Evolutionary conservation across 2,329 filamentous ascomycete genomes (phyloP).

Genomic region (Pseudopithomyces maydicus): DNA sequence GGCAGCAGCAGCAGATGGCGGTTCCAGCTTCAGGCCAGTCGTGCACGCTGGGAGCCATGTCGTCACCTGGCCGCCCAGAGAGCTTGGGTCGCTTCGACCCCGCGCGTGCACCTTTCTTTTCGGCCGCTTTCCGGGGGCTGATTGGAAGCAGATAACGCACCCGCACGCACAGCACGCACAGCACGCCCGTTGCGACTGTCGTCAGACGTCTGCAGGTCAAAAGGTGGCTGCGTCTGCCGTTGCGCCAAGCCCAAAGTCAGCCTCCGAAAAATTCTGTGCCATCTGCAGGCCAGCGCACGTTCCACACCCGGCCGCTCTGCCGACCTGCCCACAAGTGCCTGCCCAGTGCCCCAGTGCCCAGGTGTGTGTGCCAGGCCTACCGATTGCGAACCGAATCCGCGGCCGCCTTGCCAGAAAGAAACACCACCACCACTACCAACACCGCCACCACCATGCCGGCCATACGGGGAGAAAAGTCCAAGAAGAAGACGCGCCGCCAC

Average conservation of each 20-base stretch:
- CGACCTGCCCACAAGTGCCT: slow-evolving; percentile 28
- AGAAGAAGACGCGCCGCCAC: slow-evolving; percentile 54
- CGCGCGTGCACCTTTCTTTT: slow-evolving; percentile 14
- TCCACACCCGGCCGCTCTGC: slow-evolving; percentile 18
- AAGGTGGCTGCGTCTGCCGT: slow-evolving; percentile 2
- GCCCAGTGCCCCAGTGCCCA: no score
- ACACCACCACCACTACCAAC: slow-evolving; percentile 37
- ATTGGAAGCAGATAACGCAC: slow-evolving; percentile 12
- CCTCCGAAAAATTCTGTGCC: slow-evolving; percentile 23
- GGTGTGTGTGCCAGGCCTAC: slow-evolving; percentile 19
- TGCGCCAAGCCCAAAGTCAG: slow-evolving; percentile 17
- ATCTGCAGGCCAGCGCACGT: slow-evolving; percentile 35
- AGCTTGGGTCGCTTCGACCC: slow-evolving; percentile 9
- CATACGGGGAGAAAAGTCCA: slow-evolving; percentile 55
- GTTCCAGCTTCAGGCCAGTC: no score
- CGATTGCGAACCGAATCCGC: slow-evolving; percentile 24
- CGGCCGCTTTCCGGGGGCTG: slow-evolving; percentile 6
- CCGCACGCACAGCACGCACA: not conserved
- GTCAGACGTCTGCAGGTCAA: slow-evolving; percentile 31
- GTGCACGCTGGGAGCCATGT: no score
- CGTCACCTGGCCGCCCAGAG: slow-evolving; percentile 13
- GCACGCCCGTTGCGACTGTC: not conserved
- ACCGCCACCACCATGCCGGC: slow-evolving; percentile 54
- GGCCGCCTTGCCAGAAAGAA: slow-evolving; percentile 14
- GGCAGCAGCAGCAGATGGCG: not conserved